Base-by-base conservation (phyloP, 2,329 filamentous ascomycete genomes). In the Pseudogymnoascus sp. region DNA sequence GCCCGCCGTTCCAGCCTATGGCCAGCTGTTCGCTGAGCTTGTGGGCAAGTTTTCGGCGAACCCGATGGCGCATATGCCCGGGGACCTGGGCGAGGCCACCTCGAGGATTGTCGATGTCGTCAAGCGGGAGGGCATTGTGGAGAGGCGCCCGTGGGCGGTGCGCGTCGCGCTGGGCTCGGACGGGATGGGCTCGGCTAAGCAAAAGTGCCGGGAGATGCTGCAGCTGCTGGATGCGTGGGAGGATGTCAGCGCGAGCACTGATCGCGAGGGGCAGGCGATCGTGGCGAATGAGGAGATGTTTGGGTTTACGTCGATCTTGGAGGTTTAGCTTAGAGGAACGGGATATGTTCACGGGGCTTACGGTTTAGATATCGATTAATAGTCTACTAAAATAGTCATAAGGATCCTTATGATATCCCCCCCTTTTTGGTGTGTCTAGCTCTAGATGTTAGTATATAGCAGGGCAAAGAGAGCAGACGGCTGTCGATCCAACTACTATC, bases 111-210 rank as follows among this genome's bases (percentile, higher is more conserved):
- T 86, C 4, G 83, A 87, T 65, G 74, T 83, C 12, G 65, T 87
- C 65, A 84, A 80, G 6, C 74, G 74, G 45, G 76, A 73, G 1
- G 83, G 82, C 0, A 73, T 74, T 25, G 80, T 75, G 18, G 69
- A 71, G 63, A 82, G 80, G 0, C 79, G 71, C 65, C 75, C 78
- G 18, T 72, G 87, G 1, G 84, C 83, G 0, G 66, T 79, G 12
- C 73, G 84, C 29, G 66, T 87, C 58, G 72, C 78, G n/a, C 70
- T 87, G 40, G 85, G 85, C 0, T 75, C 72, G 6, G 84, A 86
- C 69, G 72, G 73, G 5, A 67, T 80, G n/a, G 64, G 69, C 4
- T 69, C 65, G 2, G 74, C 84, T 9, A 74, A 73, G 60, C 67
- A 64, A 1, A 80, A 81, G 73, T 78, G 78, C 61, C 70, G 72